Percentiles rank a stretch among this genome's conserved stretches.
Evolutionary conservation across 2,329 filamentous ascomycete genomes (phyloP).

Genomic region (Aspergillus neotritici): DNA sequence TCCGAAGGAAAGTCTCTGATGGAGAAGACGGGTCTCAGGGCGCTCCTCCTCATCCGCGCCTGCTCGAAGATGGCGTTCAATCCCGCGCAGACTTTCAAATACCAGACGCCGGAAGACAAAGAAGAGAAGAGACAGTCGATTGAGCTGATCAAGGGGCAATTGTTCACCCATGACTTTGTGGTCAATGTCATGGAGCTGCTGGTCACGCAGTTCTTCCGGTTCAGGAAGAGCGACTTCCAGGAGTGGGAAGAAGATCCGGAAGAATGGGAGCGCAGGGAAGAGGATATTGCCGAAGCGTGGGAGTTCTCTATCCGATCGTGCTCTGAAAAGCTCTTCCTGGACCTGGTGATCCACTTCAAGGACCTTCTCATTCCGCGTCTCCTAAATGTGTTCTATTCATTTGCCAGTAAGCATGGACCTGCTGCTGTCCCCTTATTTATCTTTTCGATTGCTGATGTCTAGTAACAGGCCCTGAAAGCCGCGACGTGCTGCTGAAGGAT

Average conservation of each 20-base stretch:
- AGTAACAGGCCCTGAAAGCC: slow-evolving; percentile 49
- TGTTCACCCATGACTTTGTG: slow-evolving; percentile 73
- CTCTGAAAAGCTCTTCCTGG: slow-evolving; percentile 87
- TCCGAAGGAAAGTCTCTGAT: slow-evolving; percentile 52
- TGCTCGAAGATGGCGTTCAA: slow-evolving; percentile 82
- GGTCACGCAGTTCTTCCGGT: slow-evolving; percentile 82
- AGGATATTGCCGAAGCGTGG: slow-evolving; percentile 76
- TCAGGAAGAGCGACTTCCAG: slow-evolving; percentile 75
- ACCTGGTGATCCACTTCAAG: slow-evolving; percentile 86
- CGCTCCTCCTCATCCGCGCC: slow-evolving; percentile 71
- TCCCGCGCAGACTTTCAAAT: slow-evolving; percentile 76
- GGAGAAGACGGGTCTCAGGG: slow-evolving; percentile 77
- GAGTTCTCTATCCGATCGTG: slow-evolving; percentile 91
- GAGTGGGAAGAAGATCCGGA: slow-evolving; percentile 94
- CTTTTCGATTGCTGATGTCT: neutral
- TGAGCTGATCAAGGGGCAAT: slow-evolving; percentile 61
- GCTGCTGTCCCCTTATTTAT: slow-evolving; percentile 15
- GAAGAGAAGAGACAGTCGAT: slow-evolving; percentile 68
- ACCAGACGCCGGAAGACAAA: slow-evolving; percentile 67
- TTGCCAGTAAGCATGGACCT: slow-evolving; percentile 54
- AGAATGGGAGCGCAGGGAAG: slow-evolving; percentile 89
- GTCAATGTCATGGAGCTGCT: slow-evolving; percentile 76
- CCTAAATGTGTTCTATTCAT: slow-evolving; percentile 73
- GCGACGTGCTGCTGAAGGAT: slow-evolving; percentile 79
- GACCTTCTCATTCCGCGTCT: slow-evolving; percentile 71